These are phyloP conservation scores for Dissoconium aciculare DNA, from an alignment of 2,329 filamentous ascomycete species.

Conservation along the genomic window DNA sequence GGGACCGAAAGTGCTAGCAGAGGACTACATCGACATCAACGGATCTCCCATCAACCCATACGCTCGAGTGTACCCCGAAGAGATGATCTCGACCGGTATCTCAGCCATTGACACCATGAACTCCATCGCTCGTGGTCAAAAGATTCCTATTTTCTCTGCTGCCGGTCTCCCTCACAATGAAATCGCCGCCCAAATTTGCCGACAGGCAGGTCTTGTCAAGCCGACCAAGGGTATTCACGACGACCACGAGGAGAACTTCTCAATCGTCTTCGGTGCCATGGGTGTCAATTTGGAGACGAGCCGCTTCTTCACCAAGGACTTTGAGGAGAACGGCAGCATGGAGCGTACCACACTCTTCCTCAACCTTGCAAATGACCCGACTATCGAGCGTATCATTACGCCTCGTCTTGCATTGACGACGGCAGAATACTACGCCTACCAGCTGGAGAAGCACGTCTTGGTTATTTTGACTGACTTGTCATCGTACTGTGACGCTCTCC, in stretches of 20 bases:
- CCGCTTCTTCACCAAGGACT: constrained; percentile 95
- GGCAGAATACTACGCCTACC: constrained; percentile 98
- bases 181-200: constrained; percentile 96
- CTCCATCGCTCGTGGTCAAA: constrained; percentile 88
- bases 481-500: constrained; percentile 95
- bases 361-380: constrained; percentile 97
- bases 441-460: constrained; percentile 98
- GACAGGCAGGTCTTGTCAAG: constrained; percentile 86
- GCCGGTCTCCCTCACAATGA: constrained; percentile 98
- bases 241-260: constrained; percentile 97
- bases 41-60: constrained; percentile 97
- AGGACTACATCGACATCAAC: constrained; percentile 98
- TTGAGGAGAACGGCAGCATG: constrained; percentile 98
- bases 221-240: constrained; percentile 84
- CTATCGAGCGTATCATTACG: constrained; percentile 99
- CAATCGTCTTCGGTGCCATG: constrained; percentile 98
- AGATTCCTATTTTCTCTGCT: constrained; percentile 98
- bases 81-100: constrained; percentile 99
- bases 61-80: constrained; percentile 94
- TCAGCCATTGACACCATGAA: constrained; percentile 96
- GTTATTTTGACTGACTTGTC: constrained; percentile 97
- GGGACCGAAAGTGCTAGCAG: constrained; percentile 91
- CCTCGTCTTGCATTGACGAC: constrained; percentile 95
- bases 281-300: constrained; percentile 99
- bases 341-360: constrained; percentile 95